Evolutionary conservation across 805 yeast species (phyloP).

Genomic region (Ascoidea rubescens): DNA sequence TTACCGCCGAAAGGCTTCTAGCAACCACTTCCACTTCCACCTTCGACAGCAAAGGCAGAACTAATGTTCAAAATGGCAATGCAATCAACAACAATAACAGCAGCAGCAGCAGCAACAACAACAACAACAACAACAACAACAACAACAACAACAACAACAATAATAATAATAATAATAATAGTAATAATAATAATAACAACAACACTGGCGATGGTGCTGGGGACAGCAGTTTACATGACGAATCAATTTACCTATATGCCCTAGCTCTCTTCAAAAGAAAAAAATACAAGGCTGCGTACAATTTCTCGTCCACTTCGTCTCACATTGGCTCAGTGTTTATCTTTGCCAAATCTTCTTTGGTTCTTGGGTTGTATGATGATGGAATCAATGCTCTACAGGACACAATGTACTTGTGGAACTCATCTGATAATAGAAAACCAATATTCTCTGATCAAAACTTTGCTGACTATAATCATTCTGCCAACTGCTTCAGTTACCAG

Average conservation of each 20-base stretch:
- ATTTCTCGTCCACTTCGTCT: slow-evolving; percentile 27
- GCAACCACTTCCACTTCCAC: slow-evolving; percentile 37
- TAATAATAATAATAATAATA: too few species aligned
- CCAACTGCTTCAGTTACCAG: too few species aligned
- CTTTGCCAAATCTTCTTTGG: slow-evolving; percentile 54
- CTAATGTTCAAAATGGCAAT: too few species aligned
- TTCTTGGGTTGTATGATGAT: slow-evolving; percentile 38
- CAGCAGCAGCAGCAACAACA: too few species aligned
- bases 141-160: neutral
- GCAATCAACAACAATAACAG: neutral
- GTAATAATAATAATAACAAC: too few species aligned
- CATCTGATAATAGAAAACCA: neutral
- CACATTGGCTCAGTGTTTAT: slow-evolving; percentile 70
- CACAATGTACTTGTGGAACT: slow-evolving; percentile 19
- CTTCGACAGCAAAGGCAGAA: too few species aligned
- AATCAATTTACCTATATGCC: slow-evolving; percentile 57
- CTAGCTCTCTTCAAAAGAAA: slow-evolving; percentile 45
- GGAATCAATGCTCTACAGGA: slow-evolving; percentile 41
- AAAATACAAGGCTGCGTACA: slow-evolving; percentile 49
- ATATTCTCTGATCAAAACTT: neutral
- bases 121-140: neutral
- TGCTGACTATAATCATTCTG: too few species aligned
- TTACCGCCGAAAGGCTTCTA: slow-evolving; percentile 69
- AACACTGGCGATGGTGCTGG: neutral
- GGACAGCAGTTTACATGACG: slow-evolving; percentile 19